Conservation (phyloP, 805 yeast species). For the Saturnispora halmiae region DNA sequence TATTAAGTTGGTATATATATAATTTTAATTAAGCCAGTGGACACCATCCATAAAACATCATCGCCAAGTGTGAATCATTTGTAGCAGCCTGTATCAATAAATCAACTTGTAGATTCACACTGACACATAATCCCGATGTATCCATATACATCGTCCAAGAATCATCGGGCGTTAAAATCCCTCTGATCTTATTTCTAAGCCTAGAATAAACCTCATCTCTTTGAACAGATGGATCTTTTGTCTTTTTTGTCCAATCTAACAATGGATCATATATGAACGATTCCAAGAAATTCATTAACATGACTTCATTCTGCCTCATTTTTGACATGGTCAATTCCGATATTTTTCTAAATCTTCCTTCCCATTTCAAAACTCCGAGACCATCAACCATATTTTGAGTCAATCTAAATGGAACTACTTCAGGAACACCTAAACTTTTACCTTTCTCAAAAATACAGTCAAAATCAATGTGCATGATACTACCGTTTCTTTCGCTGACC, state of each 20-base stretch:
- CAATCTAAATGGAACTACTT: constrained; percentile 85
- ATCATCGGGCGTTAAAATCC: constrained; percentile 64
- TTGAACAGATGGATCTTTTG: constrained; percentile 22
- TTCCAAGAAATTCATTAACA: constrained; percentile 83
- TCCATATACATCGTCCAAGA: constrained; percentile 29
- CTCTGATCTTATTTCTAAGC: constrained; percentile 73
- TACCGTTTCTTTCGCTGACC: constrained; percentile 64
- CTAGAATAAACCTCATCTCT: constrained; percentile 52
- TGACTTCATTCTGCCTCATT: constrained; percentile 69
- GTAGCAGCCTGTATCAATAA: constrained; percentile 77
- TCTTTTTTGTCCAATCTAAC: constrained; percentile 53
- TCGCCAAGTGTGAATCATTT: constrained; percentile 57
- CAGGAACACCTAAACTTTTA: constrained; percentile 67
- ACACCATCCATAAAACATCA: constrained; percentile 94
- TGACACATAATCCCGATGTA: constrained; percentile 62
- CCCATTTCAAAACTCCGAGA: constrained; percentile 73
- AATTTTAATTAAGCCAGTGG: constrained; percentile 33
- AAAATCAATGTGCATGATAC: constrained; percentile 87
- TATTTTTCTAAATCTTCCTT: constrained; percentile 78
- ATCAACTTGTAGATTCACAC: constrained; percentile 90
- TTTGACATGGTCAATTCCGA: constrained; percentile 75
- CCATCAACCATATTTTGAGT: constrained; percentile 88
- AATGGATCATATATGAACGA: constrained; percentile 90
- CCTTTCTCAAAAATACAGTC: constrained; percentile 93
- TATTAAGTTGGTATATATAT: too few species aligned